These are phyloP conservation scores for Didymellaceae sp. DNA, from an alignment of 2,329 filamentous ascomycete species.

Conservation along the genomic window DNA sequence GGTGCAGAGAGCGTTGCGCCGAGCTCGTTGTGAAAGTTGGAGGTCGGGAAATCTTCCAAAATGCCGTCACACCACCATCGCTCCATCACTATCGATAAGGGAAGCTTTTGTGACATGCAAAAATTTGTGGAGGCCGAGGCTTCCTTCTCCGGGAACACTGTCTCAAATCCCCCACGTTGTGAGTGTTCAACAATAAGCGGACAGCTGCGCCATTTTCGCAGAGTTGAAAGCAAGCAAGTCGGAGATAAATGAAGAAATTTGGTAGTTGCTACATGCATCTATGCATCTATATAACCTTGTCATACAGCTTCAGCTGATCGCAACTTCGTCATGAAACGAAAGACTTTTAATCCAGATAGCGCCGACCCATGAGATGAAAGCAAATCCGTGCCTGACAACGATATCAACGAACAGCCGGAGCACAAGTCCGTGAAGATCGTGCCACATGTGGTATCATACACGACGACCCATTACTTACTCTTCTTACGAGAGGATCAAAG, in stretches of 20 bases:
- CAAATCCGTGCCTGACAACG: conserved; percentile 21
- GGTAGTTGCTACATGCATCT: conserved; percentile 21
- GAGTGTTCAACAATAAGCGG: too few species aligned
- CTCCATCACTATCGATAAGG: conserved; percentile 15
- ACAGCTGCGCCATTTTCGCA: too few species aligned
- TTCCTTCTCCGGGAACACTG: too few species aligned
- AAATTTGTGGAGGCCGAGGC: too few species aligned
- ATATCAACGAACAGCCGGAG: conserved; percentile 18
- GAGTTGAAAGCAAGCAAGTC: too few species aligned
- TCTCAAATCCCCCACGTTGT: too few species aligned
- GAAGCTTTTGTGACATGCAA: neutral
- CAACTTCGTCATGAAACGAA: conserved; percentile 8
- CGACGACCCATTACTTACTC: conserved; percentile 33
- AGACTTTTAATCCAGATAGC: conserved; percentile 20
- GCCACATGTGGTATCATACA: conserved; percentile 26
- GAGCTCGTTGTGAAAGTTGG: conserved; percentile 9
- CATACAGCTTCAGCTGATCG: conserved; percentile 11
- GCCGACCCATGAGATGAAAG: conserved; percentile 19
- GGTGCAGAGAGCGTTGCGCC: neutral
- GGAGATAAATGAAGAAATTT: conserved; percentile 2
- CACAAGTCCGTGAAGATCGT: conserved; percentile 18
- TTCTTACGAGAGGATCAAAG: conserved; percentile 28
- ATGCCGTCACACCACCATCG: conserved; percentile 17
- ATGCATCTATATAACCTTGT: conserved; percentile 14
- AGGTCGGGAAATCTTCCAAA: conserved; percentile 6